Evolutionary conservation across 2,329 filamentous ascomycete species (phyloP).

Genomic region (Thielaviopsis ethacetica): DNA sequence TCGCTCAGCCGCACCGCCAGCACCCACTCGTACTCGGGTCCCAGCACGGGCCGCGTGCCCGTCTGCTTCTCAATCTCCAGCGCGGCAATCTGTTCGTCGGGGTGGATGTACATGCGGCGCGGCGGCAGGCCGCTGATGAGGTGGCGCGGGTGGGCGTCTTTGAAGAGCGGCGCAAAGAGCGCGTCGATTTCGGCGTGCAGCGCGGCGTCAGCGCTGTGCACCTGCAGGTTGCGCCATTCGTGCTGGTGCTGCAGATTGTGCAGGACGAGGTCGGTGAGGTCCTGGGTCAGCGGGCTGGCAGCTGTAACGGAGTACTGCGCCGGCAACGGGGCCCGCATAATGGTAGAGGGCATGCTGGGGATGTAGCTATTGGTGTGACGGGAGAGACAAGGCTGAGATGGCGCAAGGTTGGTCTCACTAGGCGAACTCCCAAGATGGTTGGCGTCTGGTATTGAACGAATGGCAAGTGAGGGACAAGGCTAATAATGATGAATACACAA

Average conservation of each 20-base stretch:
- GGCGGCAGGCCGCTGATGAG: constrained; percentile 60
- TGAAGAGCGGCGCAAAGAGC: constrained; percentile 2
- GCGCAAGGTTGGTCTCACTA: too few relatives aligned
- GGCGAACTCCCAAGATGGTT: too few relatives aligned
- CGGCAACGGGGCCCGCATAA: not conserved
- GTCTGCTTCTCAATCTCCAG: constrained; percentile 41
- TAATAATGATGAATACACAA: too few relatives aligned
- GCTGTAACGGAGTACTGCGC: not conserved
- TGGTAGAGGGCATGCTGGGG: not conserved
- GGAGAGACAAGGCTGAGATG: too few relatives aligned
- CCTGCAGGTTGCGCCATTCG: constrained; percentile 48
- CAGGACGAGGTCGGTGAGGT: constrained; percentile 32
- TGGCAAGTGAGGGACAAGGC: too few relatives aligned
- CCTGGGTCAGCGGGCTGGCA: constrained; percentile 6
- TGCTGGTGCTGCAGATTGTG: constrained; percentile 63
- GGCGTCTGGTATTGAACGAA: too few relatives aligned
- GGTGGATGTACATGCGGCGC: constrained; percentile 58
- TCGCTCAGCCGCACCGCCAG: constrained; percentile 57
- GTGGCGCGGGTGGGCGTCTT: constrained; percentile 26
- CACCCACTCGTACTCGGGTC: constrained; percentile 56
- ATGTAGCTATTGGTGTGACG: too few relatives aligned
- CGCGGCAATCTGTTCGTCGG: constrained; percentile 64
- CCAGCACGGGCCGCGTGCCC: constrained; percentile 28
- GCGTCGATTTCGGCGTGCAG: constrained; percentile 1
- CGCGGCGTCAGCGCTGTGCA: constrained; percentile 27